phyloP scores from a whole-genome alignment of 83 land plant genomes.

The Thuja plicata region DNA sequence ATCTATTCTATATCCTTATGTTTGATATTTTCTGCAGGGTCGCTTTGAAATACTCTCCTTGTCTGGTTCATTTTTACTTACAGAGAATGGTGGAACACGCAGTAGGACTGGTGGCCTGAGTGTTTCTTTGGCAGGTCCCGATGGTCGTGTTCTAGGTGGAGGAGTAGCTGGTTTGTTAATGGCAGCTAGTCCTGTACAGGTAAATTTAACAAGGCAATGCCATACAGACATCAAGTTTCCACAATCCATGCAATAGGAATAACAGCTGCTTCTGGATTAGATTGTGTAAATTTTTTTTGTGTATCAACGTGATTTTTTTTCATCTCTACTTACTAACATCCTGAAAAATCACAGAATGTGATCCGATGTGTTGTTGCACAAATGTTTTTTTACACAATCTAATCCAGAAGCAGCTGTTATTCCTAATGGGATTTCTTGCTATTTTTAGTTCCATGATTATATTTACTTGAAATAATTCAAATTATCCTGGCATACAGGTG shows the following conservation, averaged over 20 bases:
- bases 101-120: constrained; percentile 79
- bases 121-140: constrained; percentile 69
- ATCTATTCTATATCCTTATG: neutral
- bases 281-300: too few species aligned
- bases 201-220: constrained; percentile 6
- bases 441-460: neutral
- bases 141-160: constrained; percentile 82
- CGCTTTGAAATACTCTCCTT: constrained; percentile 81
- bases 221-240: neutral
- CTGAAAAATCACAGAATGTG: too few species aligned
- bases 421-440: neutral
- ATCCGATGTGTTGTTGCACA: too few species aligned
- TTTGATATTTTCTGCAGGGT: constrained; percentile 53
- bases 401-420: too few species aligned
- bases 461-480: neutral
- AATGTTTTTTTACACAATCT: too few species aligned
- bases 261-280: too few species aligned
- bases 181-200: constrained; percentile 88
- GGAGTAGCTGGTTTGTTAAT: constrained; percentile 75
- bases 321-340: too few species aligned
- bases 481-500: constrained; percentile 28
- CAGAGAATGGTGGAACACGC: constrained; percentile 69
- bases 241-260: too few species aligned
- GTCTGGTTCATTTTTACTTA: constrained; percentile 76
- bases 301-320: too few species aligned